phyloP scores from a whole-genome alignment of 2,329 filamentous ascomycete genomes.

The Colletotrichum navitas region DNA sequence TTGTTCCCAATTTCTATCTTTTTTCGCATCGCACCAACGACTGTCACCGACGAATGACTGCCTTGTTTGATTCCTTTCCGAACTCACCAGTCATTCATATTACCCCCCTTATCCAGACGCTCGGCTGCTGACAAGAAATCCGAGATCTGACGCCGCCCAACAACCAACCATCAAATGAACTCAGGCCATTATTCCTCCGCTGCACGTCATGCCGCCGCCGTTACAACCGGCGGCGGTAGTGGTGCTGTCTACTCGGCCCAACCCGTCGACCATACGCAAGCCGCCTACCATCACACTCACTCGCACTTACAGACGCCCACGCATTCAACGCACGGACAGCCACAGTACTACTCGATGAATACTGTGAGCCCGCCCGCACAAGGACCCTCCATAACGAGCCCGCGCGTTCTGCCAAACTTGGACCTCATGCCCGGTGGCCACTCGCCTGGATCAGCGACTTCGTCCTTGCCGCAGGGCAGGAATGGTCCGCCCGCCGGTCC shows the following conservation, averaged over 20 bases:
- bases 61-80: constrained; percentile 15
- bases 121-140: constrained; percentile 24
- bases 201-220: constrained; percentile 39
- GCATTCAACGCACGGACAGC: constrained; percentile 37
- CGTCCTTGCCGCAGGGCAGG: constrained; percentile 24
- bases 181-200: constrained; percentile 34
- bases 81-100: constrained; percentile 38
- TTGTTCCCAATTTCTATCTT: constrained; percentile 27
- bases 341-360: constrained; percentile 39
- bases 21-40: constrained; percentile 19
- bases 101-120: constrained; percentile 30
- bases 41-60: constrained; percentile 34
- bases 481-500: constrained; percentile 12
- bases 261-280: constrained; percentile 27
- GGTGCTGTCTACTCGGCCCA: constrained; percentile 34
- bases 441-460: constrained; percentile 35
- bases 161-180: constrained; percentile 37
- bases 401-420: constrained; percentile 37
- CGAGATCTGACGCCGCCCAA: constrained; percentile 31
- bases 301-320: constrained; percentile 28
- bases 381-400: constrained; percentile 32
- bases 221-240: constrained; percentile 4
- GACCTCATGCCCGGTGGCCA: constrained; percentile 34
- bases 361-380: constrained; percentile 30
- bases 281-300: constrained; percentile 27